Conservation (phyloP, 768 basidiomycete genomes). For the Tricholoma furcatifolium region DNA sequence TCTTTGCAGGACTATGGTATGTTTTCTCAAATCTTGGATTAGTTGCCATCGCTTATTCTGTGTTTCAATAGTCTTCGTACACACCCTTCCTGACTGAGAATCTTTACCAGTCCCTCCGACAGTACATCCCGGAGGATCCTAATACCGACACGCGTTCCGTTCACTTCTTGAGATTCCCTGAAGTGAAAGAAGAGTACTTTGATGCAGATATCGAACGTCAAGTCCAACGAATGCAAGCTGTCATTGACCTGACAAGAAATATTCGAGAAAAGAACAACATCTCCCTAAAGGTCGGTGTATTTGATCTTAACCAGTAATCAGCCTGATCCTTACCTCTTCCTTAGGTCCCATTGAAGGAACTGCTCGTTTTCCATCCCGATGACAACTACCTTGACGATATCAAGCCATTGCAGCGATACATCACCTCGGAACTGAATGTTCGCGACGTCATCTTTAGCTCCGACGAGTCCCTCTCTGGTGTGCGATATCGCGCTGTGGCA, state of each 20-base stretch:
- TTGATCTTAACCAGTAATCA: neutral
- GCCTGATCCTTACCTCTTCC: slow-evolving; percentile 4
- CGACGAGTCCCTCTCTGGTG: slow-evolving; percentile 82
- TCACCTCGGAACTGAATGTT: slow-evolving; percentile 93
- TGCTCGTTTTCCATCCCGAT: slow-evolving; percentile 92
- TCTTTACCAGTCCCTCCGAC: slow-evolving; percentile 86
- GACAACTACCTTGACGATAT: slow-evolving; percentile 83
- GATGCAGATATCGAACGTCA: slow-evolving; percentile 91
- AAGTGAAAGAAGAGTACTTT: slow-evolving; percentile 92
- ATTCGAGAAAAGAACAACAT: slow-evolving; percentile 85
- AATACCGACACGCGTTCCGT: slow-evolving; percentile 82
- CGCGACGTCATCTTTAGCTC: slow-evolving; percentile 87
- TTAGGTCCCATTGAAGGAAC: slow-evolving; percentile 89
- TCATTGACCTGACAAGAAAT: slow-evolving; percentile 89
- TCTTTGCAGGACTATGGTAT: slow-evolving; percentile 91
- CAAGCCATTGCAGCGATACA: slow-evolving; percentile 80
- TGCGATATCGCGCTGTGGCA: slow-evolving; percentile 87
- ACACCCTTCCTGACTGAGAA: slow-evolving; percentile 98
- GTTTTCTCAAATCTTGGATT: slow-evolving; percentile 11
- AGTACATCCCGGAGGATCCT: slow-evolving; percentile 80
- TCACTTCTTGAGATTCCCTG: slow-evolving; percentile 94
- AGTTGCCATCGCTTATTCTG: neutral
- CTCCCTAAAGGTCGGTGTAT: slow-evolving; percentile 76
- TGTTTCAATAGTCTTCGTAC: slow-evolving; percentile 78
- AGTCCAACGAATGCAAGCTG: slow-evolving; percentile 90